A percentile compares a stretch with the other conserved stretches of the same genome.
phyloP scores from a whole-genome alignment of 768 basidiomycete genomes.

The Leccinum sublutescens region DNA sequence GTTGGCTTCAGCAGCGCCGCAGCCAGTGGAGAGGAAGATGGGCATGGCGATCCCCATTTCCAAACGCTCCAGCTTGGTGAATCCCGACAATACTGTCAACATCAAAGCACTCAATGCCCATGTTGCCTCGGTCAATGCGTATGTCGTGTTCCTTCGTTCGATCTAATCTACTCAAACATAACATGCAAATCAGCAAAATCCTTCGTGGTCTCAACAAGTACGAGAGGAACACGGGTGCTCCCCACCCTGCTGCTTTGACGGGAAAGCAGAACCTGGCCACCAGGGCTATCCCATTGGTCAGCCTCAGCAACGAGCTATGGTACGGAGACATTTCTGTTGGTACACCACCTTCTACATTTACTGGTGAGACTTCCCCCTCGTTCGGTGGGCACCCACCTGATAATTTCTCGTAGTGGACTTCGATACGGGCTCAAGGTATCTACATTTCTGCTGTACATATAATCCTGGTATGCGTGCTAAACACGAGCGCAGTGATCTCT shows the following conservation, averaged over 20 bases:
- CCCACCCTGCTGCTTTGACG: background rate
- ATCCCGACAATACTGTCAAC: slow-evolving; percentile 7
- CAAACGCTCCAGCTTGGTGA: slow-evolving; percentile 5
- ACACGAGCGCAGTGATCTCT: slow-evolving; percentile 19
- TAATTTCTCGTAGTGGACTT: background rate
- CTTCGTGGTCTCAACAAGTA: background rate
- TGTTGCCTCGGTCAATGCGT: slow-evolving; percentile 6
- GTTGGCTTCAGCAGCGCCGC: slow-evolving; percentile 9
- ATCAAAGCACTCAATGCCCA: slow-evolving; percentile 8
- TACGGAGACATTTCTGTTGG: slow-evolving; percentile 13
- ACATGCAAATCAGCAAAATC: slow-evolving; percentile 1
- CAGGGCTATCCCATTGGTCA: background rate
- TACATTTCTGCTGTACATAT: background rate
- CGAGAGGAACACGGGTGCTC: slow-evolving; percentile 1
- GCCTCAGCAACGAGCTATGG: background rate
- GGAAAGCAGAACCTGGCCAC: background rate
- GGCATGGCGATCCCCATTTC: slow-evolving; percentile 9
- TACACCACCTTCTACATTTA: background rate
- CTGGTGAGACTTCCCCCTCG: background rate
- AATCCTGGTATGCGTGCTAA: background rate
- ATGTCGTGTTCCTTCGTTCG: background rate
- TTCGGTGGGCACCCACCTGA: background rate
- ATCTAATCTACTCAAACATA: background rate
- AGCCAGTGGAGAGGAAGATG: background rate
- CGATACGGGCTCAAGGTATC: slow-evolving; percentile 13